Base-by-base conservation (phyloP, 441 rosid genomes). In the Aquilaria agallochum region DNA sequence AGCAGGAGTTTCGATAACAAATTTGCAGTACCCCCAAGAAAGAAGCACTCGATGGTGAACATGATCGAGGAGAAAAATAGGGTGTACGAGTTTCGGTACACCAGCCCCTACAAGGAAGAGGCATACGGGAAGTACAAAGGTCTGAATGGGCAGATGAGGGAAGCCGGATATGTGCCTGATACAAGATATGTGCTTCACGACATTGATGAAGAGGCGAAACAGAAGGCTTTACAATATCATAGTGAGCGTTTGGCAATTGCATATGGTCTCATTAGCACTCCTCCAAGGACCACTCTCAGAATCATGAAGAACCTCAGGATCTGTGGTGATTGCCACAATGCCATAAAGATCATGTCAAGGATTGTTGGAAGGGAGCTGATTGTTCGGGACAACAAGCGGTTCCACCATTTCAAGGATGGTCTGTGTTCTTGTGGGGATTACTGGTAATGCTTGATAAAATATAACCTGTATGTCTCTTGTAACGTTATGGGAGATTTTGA, bases 321-420 rank as follows among this genome's bases (percentile, higher is more conserved):
- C 20, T 86, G 89, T 4, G 89, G 92, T 2, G 89, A 83, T 54
- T 86, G 92, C 66, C 89, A 83, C 67, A 83, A 83, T 45, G 89
- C 87, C 1, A 78, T 83, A 53, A 86, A 86, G 62, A 80, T 83
- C 66, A 86, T 86, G 92, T 83, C 89, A 0, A 78, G 63, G 79
- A 82, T 83, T 55, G 90, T 87, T 58, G 86, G 86, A 20, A 82
- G 88, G 76, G 90, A 87, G 68, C 81, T 84, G 50, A 84, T 87
- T 56, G 90, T 82, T 34, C 68, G 90, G 74, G 93, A 87, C 61
- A 87, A 80, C 78, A 87, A 87, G 76, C 71, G 86, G 56, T 87
- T 87, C 57, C 88, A 82, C 76, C 88, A 87, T 65, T 87, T 86
- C 75, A 82, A 69, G 72, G 82, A 86, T 55, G 86, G 87, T 2